Percentiles rank a stretch among this genome's conserved stretches.
These are phyloP conservation scores for Aspergillus sp. DNA, from an alignment of 2,329 filamentous ascomycete genomes.

Conservation along the genomic window DNA sequence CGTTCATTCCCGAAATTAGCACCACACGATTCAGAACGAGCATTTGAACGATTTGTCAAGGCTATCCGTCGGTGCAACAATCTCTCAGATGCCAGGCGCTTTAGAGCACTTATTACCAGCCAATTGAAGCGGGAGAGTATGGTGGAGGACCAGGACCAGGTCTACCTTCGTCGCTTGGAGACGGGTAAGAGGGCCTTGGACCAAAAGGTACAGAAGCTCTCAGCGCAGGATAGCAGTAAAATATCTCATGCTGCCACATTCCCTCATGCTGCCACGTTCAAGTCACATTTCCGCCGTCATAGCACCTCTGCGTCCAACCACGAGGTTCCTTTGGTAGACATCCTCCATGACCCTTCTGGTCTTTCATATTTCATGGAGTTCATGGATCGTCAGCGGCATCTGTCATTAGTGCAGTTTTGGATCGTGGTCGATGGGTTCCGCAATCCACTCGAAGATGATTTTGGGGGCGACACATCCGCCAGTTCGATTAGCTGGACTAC, in stretches of 20 bases:
- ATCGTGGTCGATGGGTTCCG: conserved; percentile 94
- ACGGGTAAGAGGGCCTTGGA: conserved; percentile 85
- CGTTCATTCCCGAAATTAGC: conserved; percentile 68
- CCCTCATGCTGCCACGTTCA: conserved; percentile 21
- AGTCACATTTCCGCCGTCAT: conserved; percentile 25
- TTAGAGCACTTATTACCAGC: conserved; percentile 84
- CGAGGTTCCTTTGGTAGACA: conserved; percentile 68
- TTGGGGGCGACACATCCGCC: conserved; percentile 60
- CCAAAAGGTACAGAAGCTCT: conserved; percentile 75
- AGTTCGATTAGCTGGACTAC: conserved; percentile 65
- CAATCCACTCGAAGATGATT: conserved; percentile 82
- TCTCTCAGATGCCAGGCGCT: conserved; percentile 82
- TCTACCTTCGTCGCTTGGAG: conserved; percentile 82
- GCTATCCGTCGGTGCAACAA: conserved; percentile 83
- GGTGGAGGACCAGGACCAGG: conserved; percentile 68
- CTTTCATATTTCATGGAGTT: conserved; percentile 99
- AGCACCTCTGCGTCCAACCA: conserved; percentile 54
- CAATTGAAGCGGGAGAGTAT: conserved; percentile 80
- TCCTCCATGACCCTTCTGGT: conserved; percentile 82
- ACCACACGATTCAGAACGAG: conserved; percentile 77
- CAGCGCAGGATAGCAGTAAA: conserved; percentile 50
- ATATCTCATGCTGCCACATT: conserved; percentile 25
- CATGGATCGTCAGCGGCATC: conserved; percentile 84
- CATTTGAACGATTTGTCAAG: conserved; percentile 89
- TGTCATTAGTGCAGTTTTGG: conserved; percentile 95